Evolutionary conservation across 1,284 basidiomycete genomes (phyloP).

Genomic region (Puccinia horiana): DNA sequence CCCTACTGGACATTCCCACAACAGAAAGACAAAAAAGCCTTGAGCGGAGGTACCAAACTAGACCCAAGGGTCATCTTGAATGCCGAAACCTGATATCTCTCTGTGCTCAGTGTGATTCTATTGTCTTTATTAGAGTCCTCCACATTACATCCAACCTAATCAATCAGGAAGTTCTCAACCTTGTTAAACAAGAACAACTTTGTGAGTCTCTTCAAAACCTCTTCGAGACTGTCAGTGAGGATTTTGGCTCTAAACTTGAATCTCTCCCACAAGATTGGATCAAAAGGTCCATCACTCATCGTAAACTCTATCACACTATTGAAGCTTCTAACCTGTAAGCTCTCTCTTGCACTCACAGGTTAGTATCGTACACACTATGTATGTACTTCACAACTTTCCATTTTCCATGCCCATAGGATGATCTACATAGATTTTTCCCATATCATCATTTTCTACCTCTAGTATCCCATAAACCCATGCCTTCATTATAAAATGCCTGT

Average conservation of each 20-base stretch:
- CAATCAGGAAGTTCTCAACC: background rate
- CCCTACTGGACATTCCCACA: conserved; percentile 16
- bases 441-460: no score
- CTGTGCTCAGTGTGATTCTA: background rate
- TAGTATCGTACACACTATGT: no score
- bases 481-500: no score
- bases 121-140: background rate
- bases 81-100: conserved; percentile 21
- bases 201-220: background rate
- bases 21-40: background rate
- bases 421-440: no score
- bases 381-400: no score
- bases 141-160: background rate
- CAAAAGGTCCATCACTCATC: background rate
- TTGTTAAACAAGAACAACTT: background rate
- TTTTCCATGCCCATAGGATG: no score
- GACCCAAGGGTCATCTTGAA: background rate
- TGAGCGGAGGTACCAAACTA: background rate
- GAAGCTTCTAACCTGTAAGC: no score
- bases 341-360: no score
- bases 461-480: no score
- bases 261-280: background rate
- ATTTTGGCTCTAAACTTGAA: background rate
- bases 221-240: background rate
- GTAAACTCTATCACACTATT: background rate